Percentiles rank a stretch among this genome's conserved stretches.
These are phyloP conservation scores for Myxozyma sirexii DNA, from an alignment of 805 yeast species.

Conservation along the genomic window DNA sequence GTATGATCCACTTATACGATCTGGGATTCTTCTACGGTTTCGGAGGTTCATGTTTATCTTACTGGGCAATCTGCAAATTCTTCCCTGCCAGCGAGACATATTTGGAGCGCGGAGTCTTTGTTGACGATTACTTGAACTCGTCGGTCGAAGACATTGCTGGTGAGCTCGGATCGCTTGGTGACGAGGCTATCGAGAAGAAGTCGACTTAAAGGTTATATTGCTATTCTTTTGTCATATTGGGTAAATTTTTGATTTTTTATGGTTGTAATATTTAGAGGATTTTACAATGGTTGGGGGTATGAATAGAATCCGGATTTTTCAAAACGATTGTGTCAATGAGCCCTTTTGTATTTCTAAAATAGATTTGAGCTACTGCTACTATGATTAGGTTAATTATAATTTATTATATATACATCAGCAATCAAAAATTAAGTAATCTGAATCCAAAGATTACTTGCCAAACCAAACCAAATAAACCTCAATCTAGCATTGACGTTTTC, in stretches of 20 bases:
- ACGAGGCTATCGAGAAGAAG: slow-evolving; percentile 4
- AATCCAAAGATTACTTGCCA: no score
- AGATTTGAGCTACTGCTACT: no score
- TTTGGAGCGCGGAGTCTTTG: slow-evolving; percentile 20
- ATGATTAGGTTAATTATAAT: no score
- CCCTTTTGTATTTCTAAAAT: no score
- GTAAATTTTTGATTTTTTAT: not conserved
- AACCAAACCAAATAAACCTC: no score
- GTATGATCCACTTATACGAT: slow-evolving; percentile 21
- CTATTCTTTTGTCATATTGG: not conserved
- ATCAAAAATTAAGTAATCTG: no score
- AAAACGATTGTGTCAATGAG: no score
- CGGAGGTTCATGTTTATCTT: slow-evolving; percentile 18
- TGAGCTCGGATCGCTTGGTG: not conserved
- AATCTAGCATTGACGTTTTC: no score
- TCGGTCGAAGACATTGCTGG: slow-evolving; percentile 6
- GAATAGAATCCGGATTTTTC: no score
- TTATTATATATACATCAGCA: not conserved
- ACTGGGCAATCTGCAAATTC: slow-evolving; percentile 17
- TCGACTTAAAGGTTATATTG: not conserved
- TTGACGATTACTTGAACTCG: slow-evolving; percentile 15
- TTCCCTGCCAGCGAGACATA: slow-evolving; percentile 27
- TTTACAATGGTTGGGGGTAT: no score
- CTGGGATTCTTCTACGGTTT: slow-evolving; percentile 31
- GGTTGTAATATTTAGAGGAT: no score